Evolutionary conservation across 140 eudicot genomes (phyloP).

Genomic region (Erigeron philadelphicus): DNA sequence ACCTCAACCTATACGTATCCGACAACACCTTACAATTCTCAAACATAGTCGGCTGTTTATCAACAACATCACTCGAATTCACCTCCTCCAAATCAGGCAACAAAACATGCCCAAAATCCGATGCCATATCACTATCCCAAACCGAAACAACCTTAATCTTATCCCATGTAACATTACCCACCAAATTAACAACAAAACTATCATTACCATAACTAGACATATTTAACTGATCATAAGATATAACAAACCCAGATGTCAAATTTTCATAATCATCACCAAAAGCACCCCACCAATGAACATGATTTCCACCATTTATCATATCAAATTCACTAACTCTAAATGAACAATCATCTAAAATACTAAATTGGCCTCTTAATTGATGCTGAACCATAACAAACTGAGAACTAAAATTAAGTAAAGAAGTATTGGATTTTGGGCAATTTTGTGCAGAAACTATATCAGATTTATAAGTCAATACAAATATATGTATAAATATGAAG

Average conservation of each 20-base stretch:
- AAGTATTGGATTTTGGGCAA: slow-evolving; percentile 49
- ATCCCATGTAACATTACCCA: slow-evolving; percentile 76
- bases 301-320: slow-evolving; percentile 71
- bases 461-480: slow-evolving; percentile 29
- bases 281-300: slow-evolving; percentile 98
- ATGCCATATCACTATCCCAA: slow-evolving; percentile 64
- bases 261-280: slow-evolving; percentile 56
- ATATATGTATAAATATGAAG: slow-evolving; percentile 23
- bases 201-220: slow-evolving; percentile 50
- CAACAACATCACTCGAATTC: slow-evolving; percentile 21
- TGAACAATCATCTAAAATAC: slow-evolving; percentile 68
- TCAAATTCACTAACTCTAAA: slow-evolving; percentile 81
- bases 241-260: slow-evolving; percentile 69
- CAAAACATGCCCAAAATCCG: slow-evolving; percentile 75
- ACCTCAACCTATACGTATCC: slow-evolving; percentile 57
- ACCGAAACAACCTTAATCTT: slow-evolving; percentile 56
- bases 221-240: slow-evolving; percentile 60
- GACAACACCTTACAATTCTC: slow-evolving; percentile 71
- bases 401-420: slow-evolving; percentile 48
- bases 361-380: slow-evolving; percentile 71
- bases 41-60: slow-evolving; percentile 59
- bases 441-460: slow-evolving; percentile 37
- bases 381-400: slow-evolving; percentile 79
- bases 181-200: slow-evolving; percentile 55
- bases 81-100: slow-evolving; percentile 14